Evolutionary conservation across 2,329 filamentous ascomycete genomes (phyloP).

Genomic region (Monilinia aucupariae): DNA sequence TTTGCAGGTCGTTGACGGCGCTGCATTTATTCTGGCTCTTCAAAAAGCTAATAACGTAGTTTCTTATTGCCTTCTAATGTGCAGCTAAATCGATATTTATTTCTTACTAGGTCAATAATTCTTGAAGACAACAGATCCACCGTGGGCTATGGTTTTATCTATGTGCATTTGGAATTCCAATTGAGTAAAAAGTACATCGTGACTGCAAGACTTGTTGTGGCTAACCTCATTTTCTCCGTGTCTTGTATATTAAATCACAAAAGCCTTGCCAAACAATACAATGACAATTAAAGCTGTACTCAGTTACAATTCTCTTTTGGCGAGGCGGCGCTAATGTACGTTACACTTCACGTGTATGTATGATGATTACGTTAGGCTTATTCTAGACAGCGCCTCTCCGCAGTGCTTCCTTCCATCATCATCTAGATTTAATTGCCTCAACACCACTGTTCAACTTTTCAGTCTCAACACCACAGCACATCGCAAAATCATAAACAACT

Average conservation of each 20-base stretch:
- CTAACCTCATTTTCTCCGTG: background rate
- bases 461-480: background rate
- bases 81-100: conserved; percentile 31
- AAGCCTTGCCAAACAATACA: background rate
- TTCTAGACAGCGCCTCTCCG: background rate
- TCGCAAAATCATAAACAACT: background rate
- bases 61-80: conserved; percentile 37
- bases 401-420: background rate
- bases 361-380: conserved; percentile 5
- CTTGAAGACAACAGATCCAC: conserved; percentile 4
- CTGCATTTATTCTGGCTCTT: conserved; percentile 33
- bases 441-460: background rate
- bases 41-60: conserved; percentile 34
- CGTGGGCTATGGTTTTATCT: background rate
- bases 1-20: conserved; percentile 35
- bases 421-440: background rate
- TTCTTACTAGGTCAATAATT: conserved; percentile 22
- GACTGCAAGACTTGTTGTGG: background rate
- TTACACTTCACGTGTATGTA: background rate
- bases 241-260: background rate
- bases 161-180: background rate
- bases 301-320: background rate
- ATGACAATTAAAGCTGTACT: background rate
- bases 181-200: background rate
- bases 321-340: conserved; percentile 1